Conservation (phyloP, 257 asterid species). For the Marsdenia floribunda region DNA sequence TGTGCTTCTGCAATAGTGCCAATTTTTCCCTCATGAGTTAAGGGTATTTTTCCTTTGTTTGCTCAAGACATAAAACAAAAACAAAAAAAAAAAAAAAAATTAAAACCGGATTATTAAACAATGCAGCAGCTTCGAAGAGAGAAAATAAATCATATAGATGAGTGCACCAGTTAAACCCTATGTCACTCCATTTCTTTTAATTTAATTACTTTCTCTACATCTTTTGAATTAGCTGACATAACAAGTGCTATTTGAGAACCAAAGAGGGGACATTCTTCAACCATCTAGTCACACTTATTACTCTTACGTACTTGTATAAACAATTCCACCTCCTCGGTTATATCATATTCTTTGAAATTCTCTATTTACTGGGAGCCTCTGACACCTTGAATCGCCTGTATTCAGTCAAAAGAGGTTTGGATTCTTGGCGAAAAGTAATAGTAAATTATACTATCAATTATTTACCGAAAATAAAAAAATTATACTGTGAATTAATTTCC, state of each 20-base stretch:
- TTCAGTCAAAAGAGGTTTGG: slow-evolving; percentile 10
- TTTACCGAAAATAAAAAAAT: neutral
- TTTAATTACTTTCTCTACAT: neutral
- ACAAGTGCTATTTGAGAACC: too few relatives aligned
- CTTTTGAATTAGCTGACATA: too few relatives aligned
- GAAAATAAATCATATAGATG: neutral
- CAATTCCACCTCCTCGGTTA: neutral
- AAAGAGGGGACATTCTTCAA: neutral
- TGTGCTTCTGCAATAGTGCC: slow-evolving; percentile 43
- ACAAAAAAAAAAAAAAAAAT: neutral
- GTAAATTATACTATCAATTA: slow-evolving; percentile 12
- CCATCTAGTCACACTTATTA: neutral
- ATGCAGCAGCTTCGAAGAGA: neutral
- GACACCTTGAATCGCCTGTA: neutral
- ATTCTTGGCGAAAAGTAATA: slow-evolving; percentile 10
- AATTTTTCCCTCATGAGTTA: slow-evolving; percentile 26
- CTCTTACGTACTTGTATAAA: neutral
- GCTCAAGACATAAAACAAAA: slow-evolving; percentile 7
- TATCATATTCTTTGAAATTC: neutral
- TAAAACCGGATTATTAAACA: neutral
- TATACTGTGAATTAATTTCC: slow-evolving; percentile 7
- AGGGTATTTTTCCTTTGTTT: slow-evolving; percentile 19
- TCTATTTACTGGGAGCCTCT: neutral
- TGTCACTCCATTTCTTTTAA: neutral
- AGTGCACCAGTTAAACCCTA: neutral